Base-by-base conservation (phyloP, 257 asterid genomes). In the Ehretia macrophylla region DNA sequence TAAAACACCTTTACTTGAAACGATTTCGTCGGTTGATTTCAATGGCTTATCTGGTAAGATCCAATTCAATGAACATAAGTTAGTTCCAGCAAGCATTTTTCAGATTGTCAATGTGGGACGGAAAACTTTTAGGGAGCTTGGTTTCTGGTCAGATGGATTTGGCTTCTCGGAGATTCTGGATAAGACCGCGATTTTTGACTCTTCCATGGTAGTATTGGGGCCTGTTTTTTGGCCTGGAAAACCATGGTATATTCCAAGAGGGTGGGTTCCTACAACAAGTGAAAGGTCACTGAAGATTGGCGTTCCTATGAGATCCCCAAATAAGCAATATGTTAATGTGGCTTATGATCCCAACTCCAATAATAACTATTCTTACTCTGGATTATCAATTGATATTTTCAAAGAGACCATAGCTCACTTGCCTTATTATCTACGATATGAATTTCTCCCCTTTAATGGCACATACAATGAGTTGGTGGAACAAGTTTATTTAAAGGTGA, bases 171-270 rank as follows among this genome's bases (percentile, higher is more conserved):
- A 10, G 17, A 32, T 17, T 39, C 23, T 48, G 3, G 71, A 64
- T 22, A 38, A 14, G 10, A 48, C 20, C 27, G 23, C 17, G 1
- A 22, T 1, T 35, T 51, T 55, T 47, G 63, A 39, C 17, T 51
- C 20, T 17, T 66, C 81, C n/a, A 75, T 68, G 81, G 56, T 51
- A 45, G 20, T n/a, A 35, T 55, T 62, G 21, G 77, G 75, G 4
- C 75, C 51, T 8, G 63, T 76, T 10, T 11, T 67, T 19, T 73
- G 85, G 82, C 78, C 82, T 0, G 85, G 81, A n/a, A 62, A 61
- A n/a, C 58, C 70, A 10, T 1, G 32, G 22, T 32, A 45, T 5
- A 13, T 52, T 20, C 82, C 85, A 38, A 64, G 72, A 51, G 83
- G 81, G 32, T 77, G 86, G 81, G 65, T 61, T 11, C 56, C 57